These are phyloP conservation scores for Ananas comosus DNA, from an alignment of 176 grass and related monocot genomes.

Conservation along the genomic window DNA sequence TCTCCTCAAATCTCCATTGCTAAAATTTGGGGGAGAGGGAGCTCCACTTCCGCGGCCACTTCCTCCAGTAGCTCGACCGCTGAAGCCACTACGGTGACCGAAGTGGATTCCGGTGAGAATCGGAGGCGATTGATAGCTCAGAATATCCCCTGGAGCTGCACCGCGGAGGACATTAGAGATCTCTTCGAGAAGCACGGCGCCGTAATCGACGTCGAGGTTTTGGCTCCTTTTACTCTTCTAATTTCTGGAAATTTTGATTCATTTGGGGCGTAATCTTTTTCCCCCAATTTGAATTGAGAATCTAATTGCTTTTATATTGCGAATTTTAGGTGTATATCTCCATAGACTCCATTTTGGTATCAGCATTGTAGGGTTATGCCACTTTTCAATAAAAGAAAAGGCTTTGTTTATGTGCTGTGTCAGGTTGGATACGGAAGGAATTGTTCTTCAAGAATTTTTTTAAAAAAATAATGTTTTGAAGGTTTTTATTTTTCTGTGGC, in stretches of 20 bases:
- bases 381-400: too few species aligned
- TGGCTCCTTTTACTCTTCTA: constrained; percentile 7
- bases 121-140: constrained; percentile 61
- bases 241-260: neutral
- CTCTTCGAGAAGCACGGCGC: constrained; percentile 74
- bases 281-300: too few species aligned
- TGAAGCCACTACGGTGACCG: constrained; percentile 9
- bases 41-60: constrained; percentile 9
- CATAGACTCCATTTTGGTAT: too few species aligned
- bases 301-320: neutral
- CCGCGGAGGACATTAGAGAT: constrained; percentile 52
- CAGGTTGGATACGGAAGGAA: too few species aligned
- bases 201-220: constrained; percentile 65
- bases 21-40: constrained; percentile 1
- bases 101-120: neutral
- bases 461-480: too few species aligned
- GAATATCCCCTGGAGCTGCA: constrained; percentile 90
- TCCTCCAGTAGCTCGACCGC: constrained; percentile 14
- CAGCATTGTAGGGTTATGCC: too few species aligned
- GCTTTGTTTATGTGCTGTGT: too few species aligned
- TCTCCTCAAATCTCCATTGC: constrained; percentile 12
- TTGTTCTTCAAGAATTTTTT: too few species aligned
- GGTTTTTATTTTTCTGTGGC: too few species aligned
- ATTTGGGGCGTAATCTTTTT: neutral
- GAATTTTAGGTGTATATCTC: neutral